Evolutionary conservation across 805 yeast genomes (phyloP).

Genomic region (Saturnispora serradocipensis): DNA sequence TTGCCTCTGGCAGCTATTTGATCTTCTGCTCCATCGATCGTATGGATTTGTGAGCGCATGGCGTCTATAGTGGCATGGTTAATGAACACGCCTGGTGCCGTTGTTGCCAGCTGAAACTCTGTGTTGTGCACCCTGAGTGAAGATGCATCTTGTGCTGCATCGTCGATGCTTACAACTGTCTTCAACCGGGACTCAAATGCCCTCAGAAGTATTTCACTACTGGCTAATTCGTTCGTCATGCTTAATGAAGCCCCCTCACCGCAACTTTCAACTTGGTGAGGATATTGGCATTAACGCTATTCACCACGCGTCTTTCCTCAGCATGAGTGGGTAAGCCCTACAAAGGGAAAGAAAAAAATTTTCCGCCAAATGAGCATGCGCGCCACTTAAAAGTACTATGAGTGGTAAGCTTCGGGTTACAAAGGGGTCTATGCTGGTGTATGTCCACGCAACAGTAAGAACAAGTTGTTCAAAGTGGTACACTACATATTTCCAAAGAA

Average conservation of each 20-base stretch:
- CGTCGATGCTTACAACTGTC: slow-evolving; percentile 3
- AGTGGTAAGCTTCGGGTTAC: neutral
- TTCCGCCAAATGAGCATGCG: neutral
- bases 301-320: slow-evolving; percentile 1
- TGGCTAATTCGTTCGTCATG: slow-evolving; percentile 2
- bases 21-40: slow-evolving; percentile 1
- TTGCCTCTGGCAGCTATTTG: neutral
- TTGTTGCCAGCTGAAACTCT: slow-evolving; percentile 5
- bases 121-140: neutral
- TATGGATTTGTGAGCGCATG: neutral
- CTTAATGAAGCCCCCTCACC: neutral
- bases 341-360: neutral
- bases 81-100: slow-evolving; percentile 6
- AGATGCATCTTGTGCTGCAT: neutral
- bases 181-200: slow-evolving; percentile 4
- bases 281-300: neutral
- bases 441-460: neutral
- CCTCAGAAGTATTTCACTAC: slow-evolving; percentile 3
- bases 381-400: neutral
- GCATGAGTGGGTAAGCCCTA: neutral
- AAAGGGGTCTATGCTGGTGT: neutral
- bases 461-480: neutral
- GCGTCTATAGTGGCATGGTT: neutral
- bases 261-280: slow-evolving; percentile 1
- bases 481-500: neutral